A percentile compares a stretch with the other conserved stretches of the same genome.
Conservation (phyloP, 2,329 filamentous ascomycete species). For the Phoma sp. region DNA sequence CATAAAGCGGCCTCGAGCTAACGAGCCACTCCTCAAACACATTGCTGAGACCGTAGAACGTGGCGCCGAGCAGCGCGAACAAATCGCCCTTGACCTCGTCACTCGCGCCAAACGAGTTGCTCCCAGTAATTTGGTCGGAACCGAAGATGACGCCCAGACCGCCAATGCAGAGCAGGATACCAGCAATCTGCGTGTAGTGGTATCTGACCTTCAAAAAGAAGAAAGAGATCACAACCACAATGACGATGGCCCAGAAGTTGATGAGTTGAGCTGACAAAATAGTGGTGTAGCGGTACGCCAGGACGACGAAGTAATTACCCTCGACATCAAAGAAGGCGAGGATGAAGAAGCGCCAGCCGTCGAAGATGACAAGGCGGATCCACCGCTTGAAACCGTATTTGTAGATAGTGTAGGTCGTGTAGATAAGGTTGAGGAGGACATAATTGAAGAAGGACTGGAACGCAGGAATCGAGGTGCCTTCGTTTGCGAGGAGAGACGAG, state of each 20-base stretch:
- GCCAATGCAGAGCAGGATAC: constrained; percentile 89
- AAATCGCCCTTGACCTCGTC: constrained; percentile 89
- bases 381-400: constrained; percentile 79
- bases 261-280: constrained; percentile 92
- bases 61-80: constrained; percentile 87
- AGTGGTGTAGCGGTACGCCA: constrained; percentile 88
- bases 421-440: constrained; percentile 80
- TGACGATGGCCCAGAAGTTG: constrained; percentile 98
- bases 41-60: constrained; percentile 89
- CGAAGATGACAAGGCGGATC: constrained; percentile 66
- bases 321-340: constrained; percentile 92
- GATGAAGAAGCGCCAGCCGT: constrained; percentile 92
- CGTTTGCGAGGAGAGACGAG: constrained; percentile 72
- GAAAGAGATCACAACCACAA: constrained; percentile 87
- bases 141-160: constrained; percentile 88
- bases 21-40: constrained; percentile 96
- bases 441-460: constrained; percentile 98
- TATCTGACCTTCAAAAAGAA: constrained; percentile 86
- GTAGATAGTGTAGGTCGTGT: constrained; percentile 80
- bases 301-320: constrained; percentile 97
- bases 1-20: constrained; percentile 83
- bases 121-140: constrained; percentile 83
- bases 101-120: constrained; percentile 71
- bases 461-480: constrained; percentile 83
- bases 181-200: constrained; percentile 81